These are phyloP conservation scores for Telopea speciosissima DNA, from an alignment of 177 flowering plant species.

Conservation along the genomic window DNA sequence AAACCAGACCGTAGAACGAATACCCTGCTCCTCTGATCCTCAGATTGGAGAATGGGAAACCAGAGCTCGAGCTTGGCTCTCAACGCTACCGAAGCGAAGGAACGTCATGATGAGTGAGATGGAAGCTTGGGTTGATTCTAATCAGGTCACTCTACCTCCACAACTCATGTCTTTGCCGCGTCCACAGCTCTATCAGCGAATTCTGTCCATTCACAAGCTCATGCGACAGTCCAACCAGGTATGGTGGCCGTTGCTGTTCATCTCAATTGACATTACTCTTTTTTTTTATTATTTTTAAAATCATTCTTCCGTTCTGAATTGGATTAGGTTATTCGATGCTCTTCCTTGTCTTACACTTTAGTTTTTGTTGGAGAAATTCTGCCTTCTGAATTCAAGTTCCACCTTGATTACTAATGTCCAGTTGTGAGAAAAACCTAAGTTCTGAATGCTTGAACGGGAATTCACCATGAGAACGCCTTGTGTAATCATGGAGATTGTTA, in stretches of 20 bases:
- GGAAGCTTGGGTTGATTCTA: constrained; percentile 53
- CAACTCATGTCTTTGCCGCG: constrained; percentile 36
- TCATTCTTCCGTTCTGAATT: neutral
- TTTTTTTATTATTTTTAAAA: no score
- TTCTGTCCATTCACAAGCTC: constrained; percentile 33
- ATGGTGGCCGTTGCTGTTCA: neutral
- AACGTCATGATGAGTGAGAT: constrained; percentile 25
- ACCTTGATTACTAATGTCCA: neutral
- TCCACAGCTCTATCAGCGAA: constrained; percentile 29
- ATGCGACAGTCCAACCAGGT: constrained; percentile 27
- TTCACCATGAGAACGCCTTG: neutral
- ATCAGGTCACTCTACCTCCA: constrained; percentile 34
- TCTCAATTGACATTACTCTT: neutral
- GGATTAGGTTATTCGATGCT: neutral
- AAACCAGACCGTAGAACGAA: neutral
- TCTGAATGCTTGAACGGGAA: neutral
- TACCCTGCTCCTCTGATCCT: neutral
- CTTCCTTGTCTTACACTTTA: neutral
- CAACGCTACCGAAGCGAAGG: neutral
- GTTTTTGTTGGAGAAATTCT: neutral
- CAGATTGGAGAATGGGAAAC: neutral
- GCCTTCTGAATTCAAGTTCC: neutral
- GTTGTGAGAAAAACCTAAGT: neutral
- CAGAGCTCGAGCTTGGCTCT: neutral
- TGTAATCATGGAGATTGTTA: no score